Conservation (phyloP, 139 green algal species). For the Tetraselmis chui region DNA sequence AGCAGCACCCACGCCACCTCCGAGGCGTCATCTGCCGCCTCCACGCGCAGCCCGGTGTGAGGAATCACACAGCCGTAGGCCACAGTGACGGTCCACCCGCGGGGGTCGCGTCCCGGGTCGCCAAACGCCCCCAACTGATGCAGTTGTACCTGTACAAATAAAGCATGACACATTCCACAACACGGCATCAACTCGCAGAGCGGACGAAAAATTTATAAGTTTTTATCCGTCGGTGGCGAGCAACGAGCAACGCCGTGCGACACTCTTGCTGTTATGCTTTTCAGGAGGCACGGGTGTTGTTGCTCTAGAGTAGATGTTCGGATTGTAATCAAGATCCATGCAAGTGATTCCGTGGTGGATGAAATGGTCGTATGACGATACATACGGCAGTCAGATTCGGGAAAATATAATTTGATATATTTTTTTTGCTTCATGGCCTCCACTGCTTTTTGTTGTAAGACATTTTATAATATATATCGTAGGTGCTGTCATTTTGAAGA, state of each 20-base stretch:
- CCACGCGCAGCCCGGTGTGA: constrained; percentile 26
- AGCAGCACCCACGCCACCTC: constrained; percentile 44
- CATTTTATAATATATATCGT: neutral
- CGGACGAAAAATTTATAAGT: neutral
- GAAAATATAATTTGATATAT: too few relatives aligned
- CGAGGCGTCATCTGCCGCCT: constrained; percentile 46
- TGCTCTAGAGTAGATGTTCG: too few relatives aligned
- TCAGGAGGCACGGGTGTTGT: too few relatives aligned
- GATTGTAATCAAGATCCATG: too few relatives aligned
- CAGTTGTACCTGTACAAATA: neutral
- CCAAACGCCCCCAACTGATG: constrained; percentile 74
- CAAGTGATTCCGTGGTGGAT: too few relatives aligned
- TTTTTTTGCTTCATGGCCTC: too few relatives aligned
- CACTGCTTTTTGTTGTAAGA: too few relatives aligned
- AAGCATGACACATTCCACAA: neutral
- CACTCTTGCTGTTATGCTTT: too few relatives aligned
- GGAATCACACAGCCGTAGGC: constrained; percentile 73
- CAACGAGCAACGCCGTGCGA: too few relatives aligned
- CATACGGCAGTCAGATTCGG: neutral
- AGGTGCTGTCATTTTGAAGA: neutral
- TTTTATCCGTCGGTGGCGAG: neutral
- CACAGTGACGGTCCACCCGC: constrained; percentile 75
- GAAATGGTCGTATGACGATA: constrained; percentile 4
- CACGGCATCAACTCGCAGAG: neutral
- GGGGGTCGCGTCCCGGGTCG: constrained; percentile 70